Percentiles rank a stretch among this genome's conserved stretches.
Conservation (phyloP, 345 rosid genomes). For the Eucalyptus brandiana region DNA sequence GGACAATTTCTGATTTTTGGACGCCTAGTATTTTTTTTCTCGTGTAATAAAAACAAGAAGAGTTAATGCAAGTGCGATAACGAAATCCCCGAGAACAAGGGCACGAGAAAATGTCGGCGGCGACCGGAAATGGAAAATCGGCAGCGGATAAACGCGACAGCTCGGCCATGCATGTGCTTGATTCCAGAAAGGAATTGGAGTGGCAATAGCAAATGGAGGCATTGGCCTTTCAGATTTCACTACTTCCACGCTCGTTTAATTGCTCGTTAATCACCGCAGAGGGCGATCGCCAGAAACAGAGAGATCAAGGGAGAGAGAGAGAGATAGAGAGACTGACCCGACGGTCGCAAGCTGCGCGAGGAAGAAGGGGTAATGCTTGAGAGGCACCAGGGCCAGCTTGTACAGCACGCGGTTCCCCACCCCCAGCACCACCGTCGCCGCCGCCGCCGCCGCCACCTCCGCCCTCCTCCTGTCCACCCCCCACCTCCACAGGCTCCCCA, state of each 20-base stretch:
- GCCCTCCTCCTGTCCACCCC: constrained; percentile 6
- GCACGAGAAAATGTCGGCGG: not conserved
- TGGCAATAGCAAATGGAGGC: not conserved
- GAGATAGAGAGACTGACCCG: constrained; percentile 36
- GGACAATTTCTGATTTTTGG: not conserved
- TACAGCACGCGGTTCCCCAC: constrained; percentile 85
- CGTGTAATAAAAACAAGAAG: not conserved
- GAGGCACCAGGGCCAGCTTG: constrained; percentile 83
- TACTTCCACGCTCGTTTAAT: not conserved
- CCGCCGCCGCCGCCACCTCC: constrained; percentile 68
- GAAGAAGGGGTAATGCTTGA: constrained; percentile 84
- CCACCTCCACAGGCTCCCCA: constrained; percentile 27
- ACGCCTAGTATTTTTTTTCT: not conserved
- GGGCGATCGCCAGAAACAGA: not conserved
- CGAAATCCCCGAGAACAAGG: not conserved
- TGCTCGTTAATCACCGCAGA: not conserved
- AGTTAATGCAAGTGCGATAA: not conserved
- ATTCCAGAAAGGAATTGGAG: not conserved
- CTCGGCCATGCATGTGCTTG: not conserved
- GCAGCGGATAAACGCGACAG: not conserved
- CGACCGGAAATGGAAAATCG: not conserved
- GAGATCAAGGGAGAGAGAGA: not conserved
- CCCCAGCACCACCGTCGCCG: constrained; percentile 57
- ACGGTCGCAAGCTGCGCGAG: constrained; percentile 94
- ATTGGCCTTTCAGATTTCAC: not conserved